Conservation (phyloP, 2,329 filamentous ascomycete species). For the Colletotrichum musicola region DNA sequence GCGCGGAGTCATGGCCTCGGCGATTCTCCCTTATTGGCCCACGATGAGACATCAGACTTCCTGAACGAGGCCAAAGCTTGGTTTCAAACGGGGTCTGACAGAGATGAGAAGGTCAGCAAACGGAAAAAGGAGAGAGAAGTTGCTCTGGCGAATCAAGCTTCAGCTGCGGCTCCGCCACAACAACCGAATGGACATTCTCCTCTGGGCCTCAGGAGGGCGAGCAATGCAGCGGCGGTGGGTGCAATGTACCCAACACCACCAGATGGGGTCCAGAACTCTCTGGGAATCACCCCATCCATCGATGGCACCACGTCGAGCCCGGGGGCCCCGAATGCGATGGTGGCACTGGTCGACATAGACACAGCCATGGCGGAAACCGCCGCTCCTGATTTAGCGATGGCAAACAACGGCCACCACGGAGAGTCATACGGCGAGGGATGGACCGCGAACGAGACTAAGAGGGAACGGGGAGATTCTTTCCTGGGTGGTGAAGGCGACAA, state of each 20-base stretch:
- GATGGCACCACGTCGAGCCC: constrained; percentile 70
- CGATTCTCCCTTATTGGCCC: constrained; percentile 52
- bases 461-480: constrained; percentile 57
- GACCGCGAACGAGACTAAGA: constrained; percentile 58
- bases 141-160: constrained; percentile 55
- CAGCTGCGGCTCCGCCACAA: constrained; percentile 57
- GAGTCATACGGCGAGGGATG: constrained; percentile 54
- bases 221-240: constrained; percentile 59
- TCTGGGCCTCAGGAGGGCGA: constrained; percentile 62
- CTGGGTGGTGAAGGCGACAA: constrained; percentile 65
- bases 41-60: constrained; percentile 62
- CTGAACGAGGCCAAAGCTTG: constrained; percentile 62
- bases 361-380: constrained; percentile 41
- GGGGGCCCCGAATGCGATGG: constrained; percentile 53
- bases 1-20: constrained; percentile 54
- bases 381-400: constrained; percentile 45
- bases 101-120: constrained; percentile 61
- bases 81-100: constrained; percentile 58
- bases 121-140: constrained; percentile 65
- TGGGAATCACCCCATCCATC: constrained; percentile 67
- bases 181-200: constrained; percentile 66
- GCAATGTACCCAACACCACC: constrained; percentile 80
- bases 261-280: constrained; percentile 69
- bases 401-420: constrained; percentile 42
- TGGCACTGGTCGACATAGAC: constrained; percentile 51